Evolutionary conservation across 192 early-diverging fungal genomes (phyloP).

Genomic region (Allomyces macrogynus): DNA sequence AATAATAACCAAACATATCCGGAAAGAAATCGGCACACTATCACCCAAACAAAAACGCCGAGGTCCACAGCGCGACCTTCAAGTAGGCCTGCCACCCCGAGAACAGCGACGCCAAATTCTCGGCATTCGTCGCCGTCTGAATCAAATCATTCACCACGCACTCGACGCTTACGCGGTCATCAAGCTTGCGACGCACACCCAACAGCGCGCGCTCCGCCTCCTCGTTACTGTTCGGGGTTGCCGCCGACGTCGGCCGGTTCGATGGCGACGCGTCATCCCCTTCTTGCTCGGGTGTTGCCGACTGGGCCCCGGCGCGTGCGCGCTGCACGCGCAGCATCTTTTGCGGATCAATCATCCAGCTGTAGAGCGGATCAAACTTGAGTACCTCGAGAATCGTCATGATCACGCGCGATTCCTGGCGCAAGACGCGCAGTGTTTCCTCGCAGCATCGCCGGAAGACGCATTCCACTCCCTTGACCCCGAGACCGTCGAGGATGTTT

Average conservation of each 20-base stretch:
- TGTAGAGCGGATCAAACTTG: constrained; percentile 74
- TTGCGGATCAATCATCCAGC: constrained; percentile 29
- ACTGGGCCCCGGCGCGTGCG: too few species aligned
- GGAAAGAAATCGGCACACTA: neutral
- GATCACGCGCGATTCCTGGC: constrained; percentile 56
- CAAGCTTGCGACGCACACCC: constrained; percentile 38
- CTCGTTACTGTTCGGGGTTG: constrained; percentile 17
- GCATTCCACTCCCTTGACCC: constrained; percentile 57
- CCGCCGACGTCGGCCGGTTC: too few species aligned
- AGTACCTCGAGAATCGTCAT: constrained; percentile 82
- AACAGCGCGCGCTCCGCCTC: constrained; percentile 46
- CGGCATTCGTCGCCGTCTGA: constrained; percentile 35
- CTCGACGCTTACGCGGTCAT: constrained; percentile 33
- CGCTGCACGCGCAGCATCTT: constrained; percentile 6
- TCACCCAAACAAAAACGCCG: neutral
- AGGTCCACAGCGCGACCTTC: too few species aligned
- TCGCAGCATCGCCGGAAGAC: constrained; percentile 58
- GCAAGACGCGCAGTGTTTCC: constrained; percentile 54
- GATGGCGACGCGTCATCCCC: too few species aligned
- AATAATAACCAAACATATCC: neutral
- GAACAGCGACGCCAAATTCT: constrained; percentile 40
- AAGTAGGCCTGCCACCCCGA: neutral
- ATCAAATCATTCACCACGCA: constrained; percentile 55
- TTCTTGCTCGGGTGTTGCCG: too few species aligned
- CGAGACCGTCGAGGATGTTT: constrained; percentile 77